Evolutionary conservation across 2,329 filamentous ascomycete species (phyloP), one percentile per base, ranked within the genome.

Genomic region (Sclerotinia spermophila): DNA sequence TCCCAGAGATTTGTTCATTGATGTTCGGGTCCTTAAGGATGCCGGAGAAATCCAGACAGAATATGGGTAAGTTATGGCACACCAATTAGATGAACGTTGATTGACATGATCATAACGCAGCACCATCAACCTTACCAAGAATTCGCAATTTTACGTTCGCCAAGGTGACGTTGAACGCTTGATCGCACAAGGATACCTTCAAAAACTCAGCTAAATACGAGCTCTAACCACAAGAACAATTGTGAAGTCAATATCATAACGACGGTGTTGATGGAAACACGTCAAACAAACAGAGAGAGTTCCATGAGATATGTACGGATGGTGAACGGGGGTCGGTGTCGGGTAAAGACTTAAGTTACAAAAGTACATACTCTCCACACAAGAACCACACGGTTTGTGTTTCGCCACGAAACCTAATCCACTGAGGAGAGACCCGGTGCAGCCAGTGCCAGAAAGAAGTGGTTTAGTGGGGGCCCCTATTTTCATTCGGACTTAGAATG

Each of bases 41-140:
- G 96, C 95, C 1, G 96, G 96, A 6, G 96, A 99, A 84, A 97
- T 99, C 74, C 95, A 99, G 83, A 99, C 96, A 0, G 96, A 99
- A 84, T 99, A 99, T 79, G 96, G 96, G 92, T 97, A 85, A 81
- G 90, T 84, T 62, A 58, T 40, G 33, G 45, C 60, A 69, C 51
- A 66, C 61, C 51, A 48, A 30, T 67, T 44, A 7, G 38, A 58
- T 69, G 73, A 67, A 74, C n/a, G 27, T 48, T 40, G 27, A 24
- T 38, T 58, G 42, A 58, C 71, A 68, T 74, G 78, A 75, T 71
- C 6, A 53, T 6, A 64, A 74, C 70, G 13, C 76, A 97, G 94
- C 24, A 92, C 94, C 19, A 97, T 99, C 77, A 98, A 92, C 72
- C 86, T 99, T 83, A 97, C 94, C 51, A 98, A 97, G 82, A 98